phyloP scores from a whole-genome alignment of 179 eudicot genomes.

The Sideroxylon spinosum region DNA sequence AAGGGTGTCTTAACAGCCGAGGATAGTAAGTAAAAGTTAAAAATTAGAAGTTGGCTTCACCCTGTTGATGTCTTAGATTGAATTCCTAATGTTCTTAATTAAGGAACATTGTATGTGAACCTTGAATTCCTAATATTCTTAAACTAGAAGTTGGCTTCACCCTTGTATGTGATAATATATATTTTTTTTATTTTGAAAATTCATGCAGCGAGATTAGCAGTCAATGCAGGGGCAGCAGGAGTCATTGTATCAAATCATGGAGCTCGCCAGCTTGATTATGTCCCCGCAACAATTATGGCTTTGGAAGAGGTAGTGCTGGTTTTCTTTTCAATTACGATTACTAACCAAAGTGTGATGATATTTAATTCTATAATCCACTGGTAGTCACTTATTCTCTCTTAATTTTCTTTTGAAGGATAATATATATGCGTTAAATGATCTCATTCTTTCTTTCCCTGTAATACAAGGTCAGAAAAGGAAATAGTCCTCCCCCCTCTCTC shows the following conservation, averaged over 20 bases:
- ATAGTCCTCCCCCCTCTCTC: too few relatives aligned
- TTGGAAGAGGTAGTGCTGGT: conserved; percentile 59
- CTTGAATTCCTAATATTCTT: too few relatives aligned
- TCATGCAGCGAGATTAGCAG: conserved; percentile 53
- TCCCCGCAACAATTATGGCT: conserved; percentile 69
- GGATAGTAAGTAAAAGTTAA: conserved; percentile 48
- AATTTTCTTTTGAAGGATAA: neutral
- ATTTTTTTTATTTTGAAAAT: neutral
- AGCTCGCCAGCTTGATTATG: conserved; percentile 88
- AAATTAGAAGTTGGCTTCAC: neutral
- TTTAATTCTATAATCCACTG: neutral
- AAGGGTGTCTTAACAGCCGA: conserved; percentile 93
- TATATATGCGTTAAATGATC: neutral
- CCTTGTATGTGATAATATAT: too few relatives aligned
- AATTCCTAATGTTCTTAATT: neutral
- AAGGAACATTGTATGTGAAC: too few relatives aligned
- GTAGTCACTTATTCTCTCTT: too few relatives aligned
- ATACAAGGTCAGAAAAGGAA: too few relatives aligned
- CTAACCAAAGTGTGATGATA: neutral
- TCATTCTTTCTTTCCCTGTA: neutral
- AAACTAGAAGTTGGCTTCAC: too few relatives aligned
- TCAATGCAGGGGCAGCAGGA: conserved; percentile 70
- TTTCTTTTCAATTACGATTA: neutral
- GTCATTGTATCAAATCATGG: conserved; percentile 87
- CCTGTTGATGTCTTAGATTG: neutral